Percentiles rank a stretch among this genome's conserved stretches.
Conservation (phyloP, 2,329 filamentous ascomycete genomes). For the Talaromyces verruculosus region DNA sequence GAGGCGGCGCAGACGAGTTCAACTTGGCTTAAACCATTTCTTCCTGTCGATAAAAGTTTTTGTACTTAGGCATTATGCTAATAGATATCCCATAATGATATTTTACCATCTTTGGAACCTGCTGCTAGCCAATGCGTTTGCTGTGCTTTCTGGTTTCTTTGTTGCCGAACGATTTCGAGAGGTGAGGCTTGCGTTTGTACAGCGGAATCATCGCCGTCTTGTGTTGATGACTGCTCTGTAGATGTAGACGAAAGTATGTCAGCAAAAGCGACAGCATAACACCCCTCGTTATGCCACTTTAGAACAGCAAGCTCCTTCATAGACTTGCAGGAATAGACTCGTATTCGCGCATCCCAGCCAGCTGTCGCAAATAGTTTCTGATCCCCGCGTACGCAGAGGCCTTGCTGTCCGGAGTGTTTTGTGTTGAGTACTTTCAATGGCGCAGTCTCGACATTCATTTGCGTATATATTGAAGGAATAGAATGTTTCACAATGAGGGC, state of each 20-base stretch:
- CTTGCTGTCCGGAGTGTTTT: slow-evolving; percentile 87
- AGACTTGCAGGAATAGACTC: slow-evolving; percentile 77
- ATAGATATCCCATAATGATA: slow-evolving; percentile 95
- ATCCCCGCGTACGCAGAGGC: slow-evolving; percentile 73
- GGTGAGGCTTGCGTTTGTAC: slow-evolving; percentile 16
- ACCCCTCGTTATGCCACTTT: slow-evolving; percentile 90
- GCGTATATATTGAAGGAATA: slow-evolving; percentile 46
- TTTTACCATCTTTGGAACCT: slow-evolving; percentile 91
- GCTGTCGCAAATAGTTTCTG: slow-evolving; percentile 82
- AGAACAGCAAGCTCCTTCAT: slow-evolving; percentile 87
- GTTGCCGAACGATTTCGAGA: slow-evolving; percentile 59
- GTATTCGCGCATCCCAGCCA: slow-evolving; percentile 81
- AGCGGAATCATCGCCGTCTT: background rate
- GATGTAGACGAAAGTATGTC: slow-evolving; percentile 31
- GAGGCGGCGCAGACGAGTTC: slow-evolving; percentile 55
- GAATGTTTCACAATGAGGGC: slow-evolving; percentile 74
- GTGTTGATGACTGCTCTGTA: background rate
- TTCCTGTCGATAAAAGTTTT: slow-evolving; percentile 25
- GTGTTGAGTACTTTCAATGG: slow-evolving; percentile 68
- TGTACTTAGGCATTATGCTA: slow-evolving; percentile 40
- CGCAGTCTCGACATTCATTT: slow-evolving; percentile 29
- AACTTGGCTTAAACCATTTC: slow-evolving; percentile 51
- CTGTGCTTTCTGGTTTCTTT: slow-evolving; percentile 63
- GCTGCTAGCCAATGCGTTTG: slow-evolving; percentile 83
- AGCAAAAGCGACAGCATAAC: slow-evolving; percentile 77